phyloP scores from a whole-genome alignment of 75 land plant species.

The Sequoia sempervirens region DNA sequence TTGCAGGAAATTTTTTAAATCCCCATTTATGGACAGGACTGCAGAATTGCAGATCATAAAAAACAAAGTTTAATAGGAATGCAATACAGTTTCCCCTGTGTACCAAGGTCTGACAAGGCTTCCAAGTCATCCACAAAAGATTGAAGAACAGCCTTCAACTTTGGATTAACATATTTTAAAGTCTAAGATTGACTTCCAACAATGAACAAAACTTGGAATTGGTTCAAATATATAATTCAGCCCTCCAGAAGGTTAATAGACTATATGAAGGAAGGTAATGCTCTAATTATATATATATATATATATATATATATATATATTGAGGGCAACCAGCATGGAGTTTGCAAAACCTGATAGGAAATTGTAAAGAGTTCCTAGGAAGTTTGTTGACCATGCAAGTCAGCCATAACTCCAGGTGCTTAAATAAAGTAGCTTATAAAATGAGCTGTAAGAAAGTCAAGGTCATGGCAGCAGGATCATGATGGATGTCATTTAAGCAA shows the following conservation, averaged over 20 bases:
- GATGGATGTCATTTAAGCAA: not conserved
- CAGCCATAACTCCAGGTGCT: not conserved
- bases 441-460: not conserved
- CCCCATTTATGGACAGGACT: not conserved
- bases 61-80: not conserved
- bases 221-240: not conserved
- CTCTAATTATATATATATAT: too few species aligned
- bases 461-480: not conserved
- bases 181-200: not conserved
- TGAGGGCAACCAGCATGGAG: not conserved
- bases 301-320: too few species aligned
- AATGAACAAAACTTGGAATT: not conserved
- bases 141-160: not conserved
- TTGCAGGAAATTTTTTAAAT: not conserved
- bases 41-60: not conserved
- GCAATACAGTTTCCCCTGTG: not conserved
- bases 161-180: not conserved
- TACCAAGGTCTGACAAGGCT: not conserved
- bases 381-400: not conserved
- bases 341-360: not conserved
- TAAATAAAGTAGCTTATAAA: not conserved
- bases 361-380: not conserved
- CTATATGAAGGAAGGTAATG: not conserved
- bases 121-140: not conserved
- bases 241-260: not conserved